Evolutionary conservation across 257 asterid species (phyloP).

Genomic region (Solanum medicagineum): DNA sequence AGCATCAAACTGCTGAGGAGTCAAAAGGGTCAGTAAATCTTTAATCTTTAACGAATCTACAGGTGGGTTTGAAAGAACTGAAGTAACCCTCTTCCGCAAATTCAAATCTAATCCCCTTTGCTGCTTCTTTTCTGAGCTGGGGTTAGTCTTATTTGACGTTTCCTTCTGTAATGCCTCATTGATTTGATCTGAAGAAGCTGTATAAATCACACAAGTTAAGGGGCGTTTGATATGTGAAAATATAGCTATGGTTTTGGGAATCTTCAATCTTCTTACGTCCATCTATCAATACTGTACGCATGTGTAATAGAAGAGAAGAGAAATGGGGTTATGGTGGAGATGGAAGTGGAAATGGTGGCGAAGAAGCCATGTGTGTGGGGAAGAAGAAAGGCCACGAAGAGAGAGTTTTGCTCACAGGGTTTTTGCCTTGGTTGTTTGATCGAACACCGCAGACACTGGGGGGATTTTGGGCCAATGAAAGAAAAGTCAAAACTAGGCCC

Average conservation of each 20-base stretch:
- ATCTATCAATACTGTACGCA: not conserved
- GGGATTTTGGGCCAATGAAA: not conserved
- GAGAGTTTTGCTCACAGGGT: not conserved
- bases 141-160: not conserved
- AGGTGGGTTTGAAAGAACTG: slow-evolving; percentile 37
- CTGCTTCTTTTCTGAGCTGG: not conserved
- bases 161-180: not conserved
- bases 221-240: not conserved
- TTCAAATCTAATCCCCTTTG: slow-evolving; percentile 1
- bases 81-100: slow-evolving; percentile 21
- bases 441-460: not conserved
- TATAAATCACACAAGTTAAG: not conserved
- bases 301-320: not conserved
- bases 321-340: not conserved
- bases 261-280: not conserved
- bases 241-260: not conserved
- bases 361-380: not conserved
- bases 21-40: slow-evolving; percentile 29
- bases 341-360: not conserved
- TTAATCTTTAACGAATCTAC: slow-evolving; percentile 27
- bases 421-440: not conserved
- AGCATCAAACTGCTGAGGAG: slow-evolving; percentile 47
- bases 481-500: not conserved
- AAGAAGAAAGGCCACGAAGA: not conserved
- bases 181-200: not conserved